phyloP scores from a whole-genome alignment of 2,329 filamentous ascomycete genomes.

The Colletotrichum somersetense region DNA sequence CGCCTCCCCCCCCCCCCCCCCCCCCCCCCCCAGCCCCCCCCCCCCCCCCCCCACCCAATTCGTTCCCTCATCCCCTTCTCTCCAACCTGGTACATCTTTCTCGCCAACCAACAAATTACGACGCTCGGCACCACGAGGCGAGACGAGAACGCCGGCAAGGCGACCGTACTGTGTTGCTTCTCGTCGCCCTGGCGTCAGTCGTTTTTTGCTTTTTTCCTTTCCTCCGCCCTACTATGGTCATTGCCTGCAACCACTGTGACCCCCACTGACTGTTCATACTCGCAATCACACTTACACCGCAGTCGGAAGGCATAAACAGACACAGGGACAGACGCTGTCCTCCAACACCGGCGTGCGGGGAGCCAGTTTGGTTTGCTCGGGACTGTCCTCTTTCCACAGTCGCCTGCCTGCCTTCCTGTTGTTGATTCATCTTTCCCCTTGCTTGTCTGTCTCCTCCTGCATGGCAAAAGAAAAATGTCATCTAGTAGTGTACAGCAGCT shows the following conservation, averaged over 20 bases:
- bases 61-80: conserved; percentile 1
- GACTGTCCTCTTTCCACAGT: conserved; percentile 25
- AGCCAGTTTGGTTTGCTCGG: conserved; percentile 28
- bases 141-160: conserved; percentile 10
- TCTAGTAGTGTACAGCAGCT: conserved; percentile 50
- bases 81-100: conserved; percentile 6
- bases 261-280: conserved; percentile 16
- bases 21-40: too few relatives aligned
- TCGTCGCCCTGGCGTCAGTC: conserved; percentile 11
- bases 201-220: not conserved
- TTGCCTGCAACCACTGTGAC: conserved; percentile 29
- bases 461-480: conserved; percentile 55
- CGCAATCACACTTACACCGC: conserved; percentile 34
- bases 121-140: not conserved
- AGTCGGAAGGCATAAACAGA: conserved; percentile 36
- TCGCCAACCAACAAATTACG: conserved; percentile 1
- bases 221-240: conserved; percentile 17
- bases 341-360: conserved; percentile 38
- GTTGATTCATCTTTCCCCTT: conserved; percentile 44
- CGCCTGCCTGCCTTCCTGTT: conserved; percentile 43
- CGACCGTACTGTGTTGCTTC: conserved; percentile 26
- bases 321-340: conserved; percentile 37
- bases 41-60: conserved; percentile 6
- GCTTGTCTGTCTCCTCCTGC: conserved; percentile 41
- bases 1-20: conserved; percentile 7